A percentile compares a stretch with the other conserved stretches of the same genome.
These are phyloP conservation scores for Irpex rosettiformis DNA, from an alignment of 1,284 basidiomycete species.

Conservation along the genomic window DNA sequence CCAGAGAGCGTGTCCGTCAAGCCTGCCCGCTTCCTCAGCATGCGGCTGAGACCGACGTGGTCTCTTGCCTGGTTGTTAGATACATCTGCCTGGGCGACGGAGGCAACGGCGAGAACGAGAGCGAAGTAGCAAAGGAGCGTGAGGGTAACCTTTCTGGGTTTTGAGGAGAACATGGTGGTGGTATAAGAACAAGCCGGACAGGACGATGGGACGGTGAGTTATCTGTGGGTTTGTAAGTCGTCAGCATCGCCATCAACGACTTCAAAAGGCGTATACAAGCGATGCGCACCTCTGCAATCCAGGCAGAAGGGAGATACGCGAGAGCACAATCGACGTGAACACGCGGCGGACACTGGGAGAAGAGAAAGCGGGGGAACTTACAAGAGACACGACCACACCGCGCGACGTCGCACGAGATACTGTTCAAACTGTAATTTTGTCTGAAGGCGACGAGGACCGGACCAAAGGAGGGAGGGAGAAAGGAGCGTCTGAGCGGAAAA, in stretches of 20 bases:
- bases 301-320: slow-evolving; percentile 1
- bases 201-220: slow-evolving; percentile 1
- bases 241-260: neutral
- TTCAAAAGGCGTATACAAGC: neutral
- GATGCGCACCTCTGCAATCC: slow-evolving; percentile 1
- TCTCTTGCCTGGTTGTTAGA: slow-evolving; percentile 37
- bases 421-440: slow-evolving; percentile 5
- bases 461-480: slow-evolving; percentile 19
- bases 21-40: slow-evolving; percentile 62
- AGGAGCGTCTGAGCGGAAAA: slow-evolving; percentile 15
- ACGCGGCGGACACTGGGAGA: slow-evolving; percentile 2
- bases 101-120: slow-evolving; percentile 46
- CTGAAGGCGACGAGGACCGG: slow-evolving; percentile 17
- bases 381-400: slow-evolving; percentile 1
- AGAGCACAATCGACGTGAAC: neutral
- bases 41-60: slow-evolving; percentile 58
- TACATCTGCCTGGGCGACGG: slow-evolving; percentile 43
- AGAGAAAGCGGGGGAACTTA: slow-evolving; percentile 3
- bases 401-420: neutral
- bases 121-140: slow-evolving; percentile 58
- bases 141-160: slow-evolving; percentile 44
- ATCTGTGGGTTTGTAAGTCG: neutral
- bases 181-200: slow-evolving; percentile 6
- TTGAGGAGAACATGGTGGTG: slow-evolving; percentile 41
- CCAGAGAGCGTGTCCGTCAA: slow-evolving; percentile 9